Base-by-base conservation (phyloP, 305 asterid species). In the Striga hermonthica region DNA sequence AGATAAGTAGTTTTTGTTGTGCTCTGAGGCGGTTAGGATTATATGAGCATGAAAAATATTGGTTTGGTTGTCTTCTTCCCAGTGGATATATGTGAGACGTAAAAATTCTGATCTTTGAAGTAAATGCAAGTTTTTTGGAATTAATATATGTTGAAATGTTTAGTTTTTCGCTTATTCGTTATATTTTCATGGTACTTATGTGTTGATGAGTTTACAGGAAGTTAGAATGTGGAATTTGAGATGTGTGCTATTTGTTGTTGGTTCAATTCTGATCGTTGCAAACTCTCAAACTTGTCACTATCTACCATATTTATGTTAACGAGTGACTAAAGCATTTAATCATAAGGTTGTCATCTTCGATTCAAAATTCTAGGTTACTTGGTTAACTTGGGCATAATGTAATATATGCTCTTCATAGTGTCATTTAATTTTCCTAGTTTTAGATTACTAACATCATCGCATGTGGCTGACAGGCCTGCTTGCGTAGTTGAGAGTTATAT, bases 1-100 rank as follows among this genome's bases (percentile, higher is more conserved):
- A 61, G 60, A 55, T 61, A 69, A 69, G 64, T 61, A 50, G 54
- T 11, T 8, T 50, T 10, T 13, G 31, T 5, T 52, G n/a, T 40
- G 22, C 11, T 67, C 34, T 12, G 4, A 11, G 39, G 57, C 61
- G 12, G 54, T 14, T 10, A 48, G 3, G 59, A 28, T 41, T 69
- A 22, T 22, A 5, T 9, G 63, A 9, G 11, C 31, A 22, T n/a
- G 14, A 48, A 3, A 48, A 10, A 9, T 2, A 45, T 45, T n/a
- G 22, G 7, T 12, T 6, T 48, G 31, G 31, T 12, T 9, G 7
- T 48, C 22, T 48, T 48, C 54, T 9, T 45, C 44, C 44, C 6
- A 5, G 6, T 8, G 9, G 54, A 1, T 48, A 3, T 48, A 48
- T 3, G 4, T 12, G 54, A 1, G 54, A 48, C 4, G 54, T n/a